These are phyloP conservation scores for Lyophyllum shimeji DNA, from an alignment of 768 basidiomycete genomes.

Conservation along the genomic window DNA sequence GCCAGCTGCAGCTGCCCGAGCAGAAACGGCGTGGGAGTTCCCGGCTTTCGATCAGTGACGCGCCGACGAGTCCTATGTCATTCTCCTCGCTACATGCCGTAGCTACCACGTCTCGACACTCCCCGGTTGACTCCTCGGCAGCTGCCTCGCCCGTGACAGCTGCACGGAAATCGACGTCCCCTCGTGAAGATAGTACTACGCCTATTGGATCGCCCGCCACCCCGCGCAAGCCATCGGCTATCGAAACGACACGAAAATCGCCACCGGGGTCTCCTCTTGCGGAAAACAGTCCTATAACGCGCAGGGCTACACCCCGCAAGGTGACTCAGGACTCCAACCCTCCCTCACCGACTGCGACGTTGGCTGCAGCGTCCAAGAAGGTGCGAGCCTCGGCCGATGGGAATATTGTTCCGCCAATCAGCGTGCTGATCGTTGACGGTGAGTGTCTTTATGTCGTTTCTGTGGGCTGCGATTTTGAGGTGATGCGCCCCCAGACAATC, in stretches of 20 bases:
- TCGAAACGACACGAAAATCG: conserved; percentile 4
- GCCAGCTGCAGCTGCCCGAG: conserved; percentile 30
- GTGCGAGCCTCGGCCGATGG: conserved; percentile 53
- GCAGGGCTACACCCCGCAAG: conserved; percentile 6
- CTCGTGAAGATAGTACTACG: neutral
- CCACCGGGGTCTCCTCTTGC: conserved; percentile 13
- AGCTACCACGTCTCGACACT: conserved; percentile 16
- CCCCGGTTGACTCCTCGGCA: neutral
- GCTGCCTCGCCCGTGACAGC: neutral
- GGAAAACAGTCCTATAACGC: conserved; percentile 8
- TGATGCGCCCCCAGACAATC: conserved; percentile 68
- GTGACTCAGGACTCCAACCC: conserved; percentile 1
- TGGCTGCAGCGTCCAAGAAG: conserved; percentile 42
- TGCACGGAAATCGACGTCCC: conserved; percentile 11
- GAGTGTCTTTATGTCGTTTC: conserved; percentile 25
- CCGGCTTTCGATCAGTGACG: conserved; percentile 24
- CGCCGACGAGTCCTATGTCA: conserved; percentile 18
- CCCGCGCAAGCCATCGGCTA: neutral
- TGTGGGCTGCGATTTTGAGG: neutral
- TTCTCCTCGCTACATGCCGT: conserved; percentile 36
- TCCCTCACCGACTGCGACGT: conserved; percentile 22
- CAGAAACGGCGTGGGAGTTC: conserved; percentile 21
- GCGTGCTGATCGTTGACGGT: conserved; percentile 98
- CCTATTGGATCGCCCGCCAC: neutral
- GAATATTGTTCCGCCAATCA: conserved; percentile 92